Evolutionary conservation across 306 rosid species (phyloP), one percentile per base, ranked within the genome.

Genomic region (Aeschynomene evenia): DNA sequence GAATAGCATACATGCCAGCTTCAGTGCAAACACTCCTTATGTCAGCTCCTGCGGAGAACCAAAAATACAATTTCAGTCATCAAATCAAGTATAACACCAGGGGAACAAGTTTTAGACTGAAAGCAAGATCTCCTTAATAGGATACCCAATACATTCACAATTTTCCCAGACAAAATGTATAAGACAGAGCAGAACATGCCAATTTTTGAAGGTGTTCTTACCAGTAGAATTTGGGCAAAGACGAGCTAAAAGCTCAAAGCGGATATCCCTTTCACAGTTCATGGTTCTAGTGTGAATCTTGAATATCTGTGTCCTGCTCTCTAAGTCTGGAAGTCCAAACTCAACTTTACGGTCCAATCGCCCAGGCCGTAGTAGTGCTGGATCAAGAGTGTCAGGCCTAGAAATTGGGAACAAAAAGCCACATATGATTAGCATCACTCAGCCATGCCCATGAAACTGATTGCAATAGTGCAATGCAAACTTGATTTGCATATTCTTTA

Each of bases 181-280:
- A 43, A 28, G 12, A 15, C 2, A 7, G 15, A 40, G 7, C 3
- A n/a, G 3, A 58, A 15, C 55, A 23, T 19, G 20, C 34, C 42
- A 14, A 45, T 62, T 55, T 34, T 51, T 36, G 23, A 51, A 51
- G 36, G 22, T 39, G 21, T 71, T 37, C 67, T 77, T 76, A 88
- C 97, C 97, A 0, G 97, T 91, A 20, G 97, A 91, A 66, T 88
- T 91, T 23, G 97, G 97, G 79, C 97, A 91, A 40, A 91, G 95
- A 65, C 97, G 86, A 73, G 97, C 90, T 73, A 91, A 58, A 71
- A 91, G 92, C 74, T 91, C 97, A 48, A 88, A 91, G n/a, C 95
- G 83, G 66, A 91, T 4, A 67, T 91, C 97, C 71, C 97, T 86
- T 77, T 91, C 97, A 31, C 92, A 88, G 69, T 91, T 91, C 95